Percentiles rank a stretch among this genome's conserved stretches.
Conservation (phyloP, 2,329 filamentous ascomycete genomes). For the Curvularia eragrostidis region DNA sequence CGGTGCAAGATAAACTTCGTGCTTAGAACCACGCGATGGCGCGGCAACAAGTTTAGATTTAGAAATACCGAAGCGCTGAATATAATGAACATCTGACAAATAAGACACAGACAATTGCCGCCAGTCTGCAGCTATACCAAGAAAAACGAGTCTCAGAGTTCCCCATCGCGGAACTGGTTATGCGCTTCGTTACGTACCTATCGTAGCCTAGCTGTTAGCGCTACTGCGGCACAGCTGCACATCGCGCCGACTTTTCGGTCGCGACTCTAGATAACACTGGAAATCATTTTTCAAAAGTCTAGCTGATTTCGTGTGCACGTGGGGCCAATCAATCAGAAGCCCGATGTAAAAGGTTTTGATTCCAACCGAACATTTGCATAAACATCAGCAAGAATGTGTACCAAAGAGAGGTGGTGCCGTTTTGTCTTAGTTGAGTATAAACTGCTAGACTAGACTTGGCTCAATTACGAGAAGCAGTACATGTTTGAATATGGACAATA, state of each 20-base stretch:
- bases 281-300: not conserved
- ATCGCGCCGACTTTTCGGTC: not conserved
- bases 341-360: not conserved
- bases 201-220: slow-evolving; percentile 1
- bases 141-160: not conserved
- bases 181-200: not conserved
- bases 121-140: no score
- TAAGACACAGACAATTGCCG: not conserved
- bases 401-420: not conserved
- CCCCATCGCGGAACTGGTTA: not conserved
- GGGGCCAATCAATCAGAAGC: not conserved
- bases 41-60: not conserved
- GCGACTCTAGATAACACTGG: not conserved
- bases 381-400: not conserved
- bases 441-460: not conserved
- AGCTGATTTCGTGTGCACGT: not conserved
- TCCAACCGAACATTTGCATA: not conserved
- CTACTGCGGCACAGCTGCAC: slow-evolving; percentile 4
- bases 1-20: slow-evolving; percentile 13
- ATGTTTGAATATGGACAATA: not conserved
- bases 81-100: not conserved
- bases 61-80: not conserved
- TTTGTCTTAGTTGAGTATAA: not conserved
- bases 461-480: no score
- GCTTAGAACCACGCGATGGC: not conserved